These are phyloP conservation scores for Shiraia sp. DNA, from an alignment of 2,329 filamentous ascomycete species.

Conservation along the genomic window DNA sequence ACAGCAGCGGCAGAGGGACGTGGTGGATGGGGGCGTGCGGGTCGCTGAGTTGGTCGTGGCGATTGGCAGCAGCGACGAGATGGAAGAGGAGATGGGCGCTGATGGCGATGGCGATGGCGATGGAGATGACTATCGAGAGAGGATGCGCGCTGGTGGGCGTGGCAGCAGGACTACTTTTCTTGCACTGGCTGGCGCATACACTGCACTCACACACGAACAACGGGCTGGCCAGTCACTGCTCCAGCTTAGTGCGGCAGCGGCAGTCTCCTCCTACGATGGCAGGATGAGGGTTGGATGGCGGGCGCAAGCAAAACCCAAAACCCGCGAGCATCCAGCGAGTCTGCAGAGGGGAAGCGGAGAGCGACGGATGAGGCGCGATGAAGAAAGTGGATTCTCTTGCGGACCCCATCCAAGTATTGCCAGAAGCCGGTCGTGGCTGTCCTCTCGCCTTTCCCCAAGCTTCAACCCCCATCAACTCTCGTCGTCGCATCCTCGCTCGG, in stretches of 20 bases:
- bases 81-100: conserved; percentile 12
- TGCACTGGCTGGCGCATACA: conserved; percentile 16
- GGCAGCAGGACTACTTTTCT: too few species aligned
- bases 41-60: too few species aligned
- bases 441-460: conserved; percentile 13
- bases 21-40: too few species aligned
- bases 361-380: conserved; percentile 1
- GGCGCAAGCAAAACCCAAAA: conserved; percentile 6
- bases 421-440: too few species aligned
- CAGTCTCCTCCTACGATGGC: conserved; percentile 20
- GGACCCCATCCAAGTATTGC: not conserved
- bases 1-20: conserved; percentile 9
- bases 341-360: too few species aligned
- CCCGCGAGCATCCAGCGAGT: too few species aligned
- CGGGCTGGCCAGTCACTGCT: conserved; percentile 27
- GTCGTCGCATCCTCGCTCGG: conserved; percentile 17
- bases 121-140: conserved; percentile 7
- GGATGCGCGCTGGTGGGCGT: conserved; percentile 17
- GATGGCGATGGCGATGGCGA: conserved; percentile 11
- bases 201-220: conserved; percentile 21
- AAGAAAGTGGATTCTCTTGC: conserved; percentile 7
- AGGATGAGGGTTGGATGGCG: conserved; percentile 26
- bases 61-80: conserved; percentile 18
- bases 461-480: conserved; percentile 15
- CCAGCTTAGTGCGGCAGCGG: conserved; percentile 30